These are phyloP conservation scores for Rhizoctonia solani DNA, from an alignment of 1,284 basidiomycete genomes.

Conservation along the genomic window DNA sequence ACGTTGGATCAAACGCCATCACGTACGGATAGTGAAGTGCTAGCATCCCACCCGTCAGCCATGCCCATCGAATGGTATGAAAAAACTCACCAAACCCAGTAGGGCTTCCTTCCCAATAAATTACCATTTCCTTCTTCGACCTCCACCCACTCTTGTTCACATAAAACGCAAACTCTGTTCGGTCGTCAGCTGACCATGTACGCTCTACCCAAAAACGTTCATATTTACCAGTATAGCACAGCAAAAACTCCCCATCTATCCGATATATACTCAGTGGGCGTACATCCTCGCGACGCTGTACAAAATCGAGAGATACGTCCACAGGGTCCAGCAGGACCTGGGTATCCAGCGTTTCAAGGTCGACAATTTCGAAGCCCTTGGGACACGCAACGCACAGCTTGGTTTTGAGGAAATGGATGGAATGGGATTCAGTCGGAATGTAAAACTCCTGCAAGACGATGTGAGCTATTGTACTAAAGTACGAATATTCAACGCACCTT, in stretches of 20 bases:
- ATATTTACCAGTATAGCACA: conserved; percentile 92
- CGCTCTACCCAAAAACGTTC: not conserved
- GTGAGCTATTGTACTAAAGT: not conserved
- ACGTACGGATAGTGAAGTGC: conserved; percentile 97
- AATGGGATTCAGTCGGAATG: conserved; percentile 95
- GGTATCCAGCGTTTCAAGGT: conserved; percentile 95
- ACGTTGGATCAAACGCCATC: conserved; percentile 94
- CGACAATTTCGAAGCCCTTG: conserved; percentile 99
- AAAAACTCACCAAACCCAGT: conserved; percentile 82
- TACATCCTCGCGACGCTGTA: conserved; percentile 85
- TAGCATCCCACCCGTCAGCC: conserved; percentile 46
- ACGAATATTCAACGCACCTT: conserved; percentile 61
- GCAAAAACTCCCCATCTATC: conserved; percentile 93
- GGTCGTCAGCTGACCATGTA: conserved; percentile 36
- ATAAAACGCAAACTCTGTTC: conserved; percentile 99
- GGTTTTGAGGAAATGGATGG: conserved; percentile 97
- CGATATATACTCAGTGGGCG: conserved; percentile 96
- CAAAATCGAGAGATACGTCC: conserved; percentile 91
- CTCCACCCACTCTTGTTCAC: conserved; percentile 97
- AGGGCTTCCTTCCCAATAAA: conserved; percentile 95
- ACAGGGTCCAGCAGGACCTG: conserved; percentile 94
- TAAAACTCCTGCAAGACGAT: conserved; percentile 81
- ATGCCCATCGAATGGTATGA: not conserved
- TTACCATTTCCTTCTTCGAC: conserved; percentile 89
- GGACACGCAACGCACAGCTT: conserved; percentile 97